Evolutionary conservation across 768 basidiomycete species (phyloP).

Genomic region (Daedaleopsis nitida): DNA sequence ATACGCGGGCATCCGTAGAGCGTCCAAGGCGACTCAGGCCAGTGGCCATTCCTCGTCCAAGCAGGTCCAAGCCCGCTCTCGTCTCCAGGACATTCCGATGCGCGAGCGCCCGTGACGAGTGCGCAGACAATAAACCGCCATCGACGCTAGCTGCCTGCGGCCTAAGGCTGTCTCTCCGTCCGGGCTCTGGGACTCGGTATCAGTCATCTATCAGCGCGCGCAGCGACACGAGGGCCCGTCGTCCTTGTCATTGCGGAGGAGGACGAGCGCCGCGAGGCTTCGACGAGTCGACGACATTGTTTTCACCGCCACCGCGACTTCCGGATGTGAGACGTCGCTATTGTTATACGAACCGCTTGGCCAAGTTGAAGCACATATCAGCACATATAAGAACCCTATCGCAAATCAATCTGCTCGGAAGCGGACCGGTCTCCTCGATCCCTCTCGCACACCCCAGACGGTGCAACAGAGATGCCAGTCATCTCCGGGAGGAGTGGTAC

Average conservation of each 20-base stretch:
- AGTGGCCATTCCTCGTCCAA: conserved; percentile 6
- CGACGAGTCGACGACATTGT: conserved; percentile 4
- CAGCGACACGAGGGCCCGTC: neutral
- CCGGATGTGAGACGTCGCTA: neutral
- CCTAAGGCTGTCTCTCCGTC: neutral
- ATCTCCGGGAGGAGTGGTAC: too few relatives aligned
- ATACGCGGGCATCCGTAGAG: too few relatives aligned
- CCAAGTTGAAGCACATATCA: neutral
- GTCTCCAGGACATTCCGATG: neutral
- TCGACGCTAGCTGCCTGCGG: neutral
- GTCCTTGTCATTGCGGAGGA: neutral
- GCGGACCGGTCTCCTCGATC: neutral
- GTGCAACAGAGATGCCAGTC: too few relatives aligned
- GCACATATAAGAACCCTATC: neutral
- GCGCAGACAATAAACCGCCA: conserved; percentile 6
- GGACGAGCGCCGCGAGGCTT: neutral
- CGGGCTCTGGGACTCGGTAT: neutral
- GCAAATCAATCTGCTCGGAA: neutral
- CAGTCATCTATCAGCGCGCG: neutral
- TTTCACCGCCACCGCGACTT: too few relatives aligned
- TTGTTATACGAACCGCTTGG: conserved; percentile 7
- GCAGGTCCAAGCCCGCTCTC: conserved; percentile 1
- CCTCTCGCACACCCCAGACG: neutral
- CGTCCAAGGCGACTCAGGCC: too few relatives aligned
- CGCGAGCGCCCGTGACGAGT: neutral